A percentile compares a stretch with the other conserved stretches of the same genome.
These are phyloP conservation scores for Fusarium sp. DNA, from an alignment of 2,329 filamentous ascomycete genomes.

Conservation along the genomic window DNA sequence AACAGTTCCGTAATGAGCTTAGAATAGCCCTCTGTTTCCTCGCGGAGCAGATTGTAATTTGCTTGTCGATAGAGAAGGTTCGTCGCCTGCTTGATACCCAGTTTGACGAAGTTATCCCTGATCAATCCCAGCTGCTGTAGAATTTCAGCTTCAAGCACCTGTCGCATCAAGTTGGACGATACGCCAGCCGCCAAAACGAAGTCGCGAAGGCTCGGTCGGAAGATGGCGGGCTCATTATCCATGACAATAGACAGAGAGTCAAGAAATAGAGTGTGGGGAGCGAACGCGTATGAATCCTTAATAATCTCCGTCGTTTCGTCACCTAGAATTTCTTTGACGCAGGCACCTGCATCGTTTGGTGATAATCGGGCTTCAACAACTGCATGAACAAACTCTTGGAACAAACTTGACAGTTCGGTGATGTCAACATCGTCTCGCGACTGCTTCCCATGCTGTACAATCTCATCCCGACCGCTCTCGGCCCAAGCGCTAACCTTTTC, in stretches of 20 bases:
- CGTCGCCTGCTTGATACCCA: constrained; percentile 90
- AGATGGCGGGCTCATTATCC: constrained; percentile 72
- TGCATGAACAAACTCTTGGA: constrained; percentile 87
- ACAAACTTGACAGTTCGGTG: constrained; percentile 76
- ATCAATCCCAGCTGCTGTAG: constrained; percentile 84
- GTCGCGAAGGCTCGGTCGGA: constrained; percentile 68
- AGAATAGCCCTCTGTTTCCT: constrained; percentile 96
- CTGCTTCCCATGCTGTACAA: constrained; percentile 74
- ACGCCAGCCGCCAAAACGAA: constrained; percentile 81
- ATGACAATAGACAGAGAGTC: constrained; percentile 85
- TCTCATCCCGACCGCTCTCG: constrained; percentile 72
- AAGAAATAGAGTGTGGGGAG: constrained; percentile 79
- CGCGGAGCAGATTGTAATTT: constrained; percentile 94
- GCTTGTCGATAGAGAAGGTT: constrained; percentile 95
- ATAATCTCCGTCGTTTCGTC: constrained; percentile 65
- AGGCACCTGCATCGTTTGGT: constrained; percentile 76
- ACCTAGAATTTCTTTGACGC: constrained; percentile 80
- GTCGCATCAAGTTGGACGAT: constrained; percentile 78
- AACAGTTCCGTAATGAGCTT: constrained; percentile 97
- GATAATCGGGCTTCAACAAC: constrained; percentile 77
- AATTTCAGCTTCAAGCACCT: constrained; percentile 83
- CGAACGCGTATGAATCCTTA: constrained; percentile 66
- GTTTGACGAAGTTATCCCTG: constrained; percentile 83
- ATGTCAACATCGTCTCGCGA: constrained; percentile 77
- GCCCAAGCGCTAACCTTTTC: constrained; percentile 77